Evolutionary conservation across 768 basidiomycete genomes (phyloP).

Genomic region (Hygrophoropsis aurantiaca): DNA sequence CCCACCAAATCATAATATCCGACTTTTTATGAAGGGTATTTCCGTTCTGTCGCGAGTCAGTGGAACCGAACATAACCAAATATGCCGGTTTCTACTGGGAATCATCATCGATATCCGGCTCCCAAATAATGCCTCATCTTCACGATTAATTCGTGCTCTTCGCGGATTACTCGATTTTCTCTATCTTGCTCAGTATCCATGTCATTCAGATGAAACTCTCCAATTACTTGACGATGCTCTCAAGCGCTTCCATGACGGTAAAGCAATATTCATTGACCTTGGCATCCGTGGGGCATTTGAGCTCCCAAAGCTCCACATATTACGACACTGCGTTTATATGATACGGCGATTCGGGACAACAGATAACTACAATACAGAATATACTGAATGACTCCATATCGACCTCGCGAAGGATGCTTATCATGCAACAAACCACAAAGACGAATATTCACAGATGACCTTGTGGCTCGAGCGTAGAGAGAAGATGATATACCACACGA

Average conservation of each 20-base stretch:
- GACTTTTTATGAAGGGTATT: conserved; percentile 37
- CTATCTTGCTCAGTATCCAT: conserved; percentile 34
- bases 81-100: too few species aligned
- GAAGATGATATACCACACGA: conserved; percentile 24
- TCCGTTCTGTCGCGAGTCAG: conserved; percentile 27
- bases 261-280: conserved; percentile 34
- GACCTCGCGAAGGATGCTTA: too few species aligned
- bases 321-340: conserved; percentile 6
- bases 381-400: too few species aligned
- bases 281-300: conserved; percentile 27
- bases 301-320: conserved; percentile 10
- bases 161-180: conserved; percentile 38
- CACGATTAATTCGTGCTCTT: conserved; percentile 14
- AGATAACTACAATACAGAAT: too few species aligned
- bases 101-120: too few species aligned
- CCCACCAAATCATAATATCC: too few species aligned
- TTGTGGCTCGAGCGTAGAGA: conserved; percentile 34
- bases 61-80: too few species aligned
- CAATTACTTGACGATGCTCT: conserved; percentile 23
- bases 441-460: conserved; percentile 40
- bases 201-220: conserved; percentile 31
- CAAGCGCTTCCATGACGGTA: conserved; percentile 35
- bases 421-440: conserved; percentile 33
- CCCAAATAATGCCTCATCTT: neutral
- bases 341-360: conserved; percentile 29